Conservation (phyloP, 1,284 basidiomycete genomes). For the Cystobasidiaceae sp. region DNA sequence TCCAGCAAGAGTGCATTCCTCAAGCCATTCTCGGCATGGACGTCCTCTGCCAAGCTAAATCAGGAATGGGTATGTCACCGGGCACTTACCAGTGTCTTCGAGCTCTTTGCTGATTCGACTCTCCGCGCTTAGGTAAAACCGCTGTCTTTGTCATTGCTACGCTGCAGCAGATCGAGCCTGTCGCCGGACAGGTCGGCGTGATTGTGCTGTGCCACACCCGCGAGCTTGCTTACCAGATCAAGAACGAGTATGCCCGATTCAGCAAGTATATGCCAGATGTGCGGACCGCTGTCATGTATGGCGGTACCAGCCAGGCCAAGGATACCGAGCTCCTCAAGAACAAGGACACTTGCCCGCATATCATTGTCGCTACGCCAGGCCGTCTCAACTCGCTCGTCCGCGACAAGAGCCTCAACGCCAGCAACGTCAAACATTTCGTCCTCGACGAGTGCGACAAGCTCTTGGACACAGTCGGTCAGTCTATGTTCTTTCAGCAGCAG, state of each 20-base stretch:
- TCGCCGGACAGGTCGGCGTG: slow-evolving; percentile 95
- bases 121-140: slow-evolving; percentile 64
- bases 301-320: slow-evolving; percentile 89
- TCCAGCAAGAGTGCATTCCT: slow-evolving; percentile 99
- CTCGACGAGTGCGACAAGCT: slow-evolving; percentile 99
- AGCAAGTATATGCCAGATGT: slow-evolving; percentile 99
- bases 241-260: slow-evolving; percentile 99
- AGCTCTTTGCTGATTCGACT: not conserved
- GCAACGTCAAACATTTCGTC: slow-evolving; percentile 97
- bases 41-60: slow-evolving; percentile 98
- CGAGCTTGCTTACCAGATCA: slow-evolving; percentile 99
- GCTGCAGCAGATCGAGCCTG: slow-evolving; percentile 96
- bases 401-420: slow-evolving; percentile 87
- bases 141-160: slow-evolving; percentile 98
- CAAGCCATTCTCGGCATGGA: slow-evolving; percentile 99
- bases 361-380: slow-evolving; percentile 96
- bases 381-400: slow-evolving; percentile 85
- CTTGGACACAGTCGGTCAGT: slow-evolving; percentile 99
- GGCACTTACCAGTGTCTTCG: not conserved
- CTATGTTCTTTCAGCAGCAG: slow-evolving; percentile 36
- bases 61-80: slow-evolving; percentile 67
- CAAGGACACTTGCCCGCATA: slow-evolving; percentile 97
- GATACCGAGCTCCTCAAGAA: slow-evolving; percentile 91
- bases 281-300: slow-evolving; percentile 95
- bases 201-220: slow-evolving; percentile 98